Evolutionary conservation across 2,329 filamentous ascomycete species (phyloP), one percentile per base, ranked within the genome.

Genomic region (Ustulina deusta): DNA sequence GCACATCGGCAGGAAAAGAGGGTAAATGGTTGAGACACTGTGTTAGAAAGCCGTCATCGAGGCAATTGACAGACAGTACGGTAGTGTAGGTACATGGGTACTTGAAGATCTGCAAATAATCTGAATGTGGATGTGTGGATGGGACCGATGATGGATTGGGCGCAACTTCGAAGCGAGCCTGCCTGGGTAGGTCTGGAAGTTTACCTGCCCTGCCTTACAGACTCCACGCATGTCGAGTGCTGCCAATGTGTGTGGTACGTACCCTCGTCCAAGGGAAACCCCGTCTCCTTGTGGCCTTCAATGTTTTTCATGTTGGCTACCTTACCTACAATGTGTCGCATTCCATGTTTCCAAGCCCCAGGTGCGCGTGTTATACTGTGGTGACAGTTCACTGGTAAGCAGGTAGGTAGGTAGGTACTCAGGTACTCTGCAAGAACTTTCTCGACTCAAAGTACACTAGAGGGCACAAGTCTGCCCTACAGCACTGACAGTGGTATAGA

Each of bases 41-140:
- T 60, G 57, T 54, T 46, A 32, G 27, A 59, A 44, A 65, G 48
- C 36, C 46, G 48, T 15, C 17, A 57, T 63, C 61, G 42, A 57
- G 40, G 25, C 44, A 57, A 20, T 63, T 55, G 42, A 40, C 48
- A 57, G 46, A 44, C 60, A 48, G 55, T 32, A n/a, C n/a, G n/a
- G n/a, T n/a, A n/a, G n/a, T n/a, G n/a, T 3, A 42, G 49, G 58
- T 69, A 71, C 69, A 49, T 64, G 34, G 66, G 63, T 66, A 69
- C 63, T 69, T 69, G 25, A 40, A 67, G 69, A 71, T 71, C 69
- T 71, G 65, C 66, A 66, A 51, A 65, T 51, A 64, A 65, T 67
- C 67, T 69, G 51, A 66, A 66, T 63, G 69, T 51, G 66, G 58
- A 61, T 46, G 29, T n/a, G n/a, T n/a, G n/a, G n/a, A n/a, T n/a